Evolutionary conservation across 2,329 filamentous ascomycete species (phyloP).

Genomic region (Scedosporium aurantiacum): DNA sequence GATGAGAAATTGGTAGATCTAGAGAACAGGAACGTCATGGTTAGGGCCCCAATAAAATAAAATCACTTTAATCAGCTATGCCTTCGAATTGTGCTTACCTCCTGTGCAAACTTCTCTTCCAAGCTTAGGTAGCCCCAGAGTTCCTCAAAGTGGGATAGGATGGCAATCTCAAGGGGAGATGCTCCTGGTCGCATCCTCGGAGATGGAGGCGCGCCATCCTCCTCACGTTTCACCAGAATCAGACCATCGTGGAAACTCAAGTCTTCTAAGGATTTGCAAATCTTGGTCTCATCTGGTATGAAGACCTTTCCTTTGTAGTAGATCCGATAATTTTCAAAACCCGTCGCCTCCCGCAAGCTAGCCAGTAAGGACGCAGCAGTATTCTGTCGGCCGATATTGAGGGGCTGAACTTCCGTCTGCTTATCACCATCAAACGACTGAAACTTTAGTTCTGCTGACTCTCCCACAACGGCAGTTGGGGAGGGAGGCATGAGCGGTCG

Average conservation of each 20-base stretch:
- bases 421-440: slow-evolving; percentile 57
- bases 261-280: slow-evolving; percentile 55
- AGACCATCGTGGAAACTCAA: slow-evolving; percentile 54
- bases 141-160: slow-evolving; percentile 72
- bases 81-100: slow-evolving; percentile 33
- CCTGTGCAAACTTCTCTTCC: slow-evolving; percentile 55
- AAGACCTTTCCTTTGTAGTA: slow-evolving; percentile 61
- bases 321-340: slow-evolving; percentile 64
- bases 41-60: slow-evolving; percentile 11
- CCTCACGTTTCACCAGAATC: slow-evolving; percentile 53
- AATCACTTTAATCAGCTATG: background rate
- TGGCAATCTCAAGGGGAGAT: slow-evolving; percentile 61
- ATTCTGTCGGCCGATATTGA: slow-evolving; percentile 59
- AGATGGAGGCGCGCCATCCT: slow-evolving; percentile 30
- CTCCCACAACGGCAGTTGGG: slow-evolving; percentile 46
- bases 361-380: slow-evolving; percentile 60
- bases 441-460: slow-evolving; percentile 57
- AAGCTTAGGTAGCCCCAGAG: slow-evolving; percentile 72
- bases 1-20: slow-evolving; percentile 61
- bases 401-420: slow-evolving; percentile 47
- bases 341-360: slow-evolving; percentile 55
- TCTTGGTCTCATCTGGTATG: slow-evolving; percentile 45
- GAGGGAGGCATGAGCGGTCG: slow-evolving; percentile 39
- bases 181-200: slow-evolving; percentile 37
- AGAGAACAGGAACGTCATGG: background rate